A percentile compares a stretch with the other conserved stretches of the same genome.
phyloP scores from a whole-genome alignment of 805 yeast genomes.

The Priceomyces castillae region DNA sequence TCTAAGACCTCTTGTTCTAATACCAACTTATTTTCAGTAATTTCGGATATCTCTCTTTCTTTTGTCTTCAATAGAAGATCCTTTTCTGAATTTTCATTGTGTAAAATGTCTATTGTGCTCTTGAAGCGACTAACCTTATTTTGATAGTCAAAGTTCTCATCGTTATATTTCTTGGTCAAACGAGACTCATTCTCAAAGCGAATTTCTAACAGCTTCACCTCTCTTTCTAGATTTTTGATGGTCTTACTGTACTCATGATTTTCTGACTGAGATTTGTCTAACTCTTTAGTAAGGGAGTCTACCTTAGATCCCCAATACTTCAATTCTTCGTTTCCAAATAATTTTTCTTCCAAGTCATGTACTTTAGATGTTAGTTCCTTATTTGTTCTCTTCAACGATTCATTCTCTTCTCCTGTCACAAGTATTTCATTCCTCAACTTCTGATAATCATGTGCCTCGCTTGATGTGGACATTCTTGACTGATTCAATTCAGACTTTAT shows the following conservation, averaged over 20 bases:
- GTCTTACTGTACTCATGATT: constrained; percentile 54
- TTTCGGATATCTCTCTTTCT: constrained; percentile 55
- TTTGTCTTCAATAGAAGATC: constrained; percentile 44
- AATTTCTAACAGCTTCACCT: constrained; percentile 51
- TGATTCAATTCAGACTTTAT: constrained; percentile 34
- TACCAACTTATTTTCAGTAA: constrained; percentile 50
- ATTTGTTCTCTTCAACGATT: constrained; percentile 56
- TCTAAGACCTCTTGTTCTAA: constrained; percentile 57
- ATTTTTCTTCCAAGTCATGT: constrained; percentile 45
- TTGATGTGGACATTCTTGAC: constrained; percentile 24
- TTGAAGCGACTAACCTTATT: constrained; percentile 44
- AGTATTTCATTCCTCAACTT: constrained; percentile 48
- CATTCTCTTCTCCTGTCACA: constrained; percentile 64
- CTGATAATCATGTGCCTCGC: constrained; percentile 35
- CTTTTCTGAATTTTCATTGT: constrained; percentile 40
- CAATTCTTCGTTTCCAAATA: constrained; percentile 51
- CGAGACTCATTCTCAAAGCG: constrained; percentile 50
- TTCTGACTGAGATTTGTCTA: constrained; percentile 45
- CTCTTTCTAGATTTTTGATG: constrained; percentile 48
- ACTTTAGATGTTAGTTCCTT: constrained; percentile 47
- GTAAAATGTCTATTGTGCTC: constrained; percentile 38
- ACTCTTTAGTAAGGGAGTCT: constrained; percentile 47
- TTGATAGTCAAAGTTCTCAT: constrained; percentile 57
- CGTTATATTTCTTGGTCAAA: constrained; percentile 51
- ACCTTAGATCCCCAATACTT: constrained; percentile 61